Evolutionary conservation across 2,329 filamentous ascomycete genomes (phyloP).

Genomic region (Plenodomus tracheiphilus): DNA sequence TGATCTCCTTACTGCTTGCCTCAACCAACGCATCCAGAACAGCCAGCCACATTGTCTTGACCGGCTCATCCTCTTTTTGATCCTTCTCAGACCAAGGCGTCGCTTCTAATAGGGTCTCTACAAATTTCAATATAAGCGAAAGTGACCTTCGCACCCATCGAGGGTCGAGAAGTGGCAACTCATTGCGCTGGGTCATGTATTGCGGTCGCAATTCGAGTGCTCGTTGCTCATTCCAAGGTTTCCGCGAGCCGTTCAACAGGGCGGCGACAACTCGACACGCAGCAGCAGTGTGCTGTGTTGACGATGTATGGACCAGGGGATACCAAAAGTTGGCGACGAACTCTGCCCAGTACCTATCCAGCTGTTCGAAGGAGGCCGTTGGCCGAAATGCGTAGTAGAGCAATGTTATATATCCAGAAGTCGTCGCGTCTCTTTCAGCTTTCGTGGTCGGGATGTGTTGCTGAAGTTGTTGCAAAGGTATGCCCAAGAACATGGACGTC

Average conservation of each 20-base stretch:
- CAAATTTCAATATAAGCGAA: slow-evolving; percentile 63
- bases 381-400: slow-evolving; percentile 63
- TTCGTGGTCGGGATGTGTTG: slow-evolving; percentile 65
- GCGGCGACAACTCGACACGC: slow-evolving; percentile 70
- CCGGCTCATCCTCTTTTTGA: slow-evolving; percentile 47
- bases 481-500: slow-evolving; percentile 34
- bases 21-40: slow-evolving; percentile 66
- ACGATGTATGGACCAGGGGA: slow-evolving; percentile 23
- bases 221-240: slow-evolving; percentile 75
- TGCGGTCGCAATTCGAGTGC: slow-evolving; percentile 60
- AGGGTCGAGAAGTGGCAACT: slow-evolving; percentile 80
- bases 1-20: slow-evolving; percentile 83
- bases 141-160: slow-evolving; percentile 84
- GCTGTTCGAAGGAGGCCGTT: slow-evolving; percentile 63
- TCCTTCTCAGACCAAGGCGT: slow-evolving; percentile 50
- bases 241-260: slow-evolving; percentile 63
- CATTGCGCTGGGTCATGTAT: slow-evolving; percentile 59
- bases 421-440: slow-evolving; percentile 61
- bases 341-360: slow-evolving; percentile 78
- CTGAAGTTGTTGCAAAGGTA: slow-evolving; percentile 33
- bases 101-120: slow-evolving; percentile 57
- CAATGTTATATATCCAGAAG: slow-evolving; percentile 70
- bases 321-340: slow-evolving; percentile 68
- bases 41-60: slow-evolving; percentile 64
- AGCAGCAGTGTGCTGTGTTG: slow-evolving; percentile 26